Conservation (phyloP, 1,139 yeast species). For the Spathaspora sp. region DNA sequence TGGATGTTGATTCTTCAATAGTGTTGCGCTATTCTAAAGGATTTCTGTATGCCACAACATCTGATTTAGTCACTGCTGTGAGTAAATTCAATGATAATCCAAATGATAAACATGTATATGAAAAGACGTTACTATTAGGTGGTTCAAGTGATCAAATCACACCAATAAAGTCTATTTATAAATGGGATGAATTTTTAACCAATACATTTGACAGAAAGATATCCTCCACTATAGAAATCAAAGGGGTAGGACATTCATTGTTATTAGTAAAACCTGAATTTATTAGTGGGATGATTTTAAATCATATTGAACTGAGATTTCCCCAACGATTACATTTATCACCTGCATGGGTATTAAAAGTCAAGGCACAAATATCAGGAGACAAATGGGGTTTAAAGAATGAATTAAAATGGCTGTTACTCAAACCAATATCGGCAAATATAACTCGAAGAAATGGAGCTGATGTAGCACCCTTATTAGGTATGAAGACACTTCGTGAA, state of each 20-base stretch:
- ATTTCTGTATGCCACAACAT: constrained; percentile 39
- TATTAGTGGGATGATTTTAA: constrained; percentile 60
- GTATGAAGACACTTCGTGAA: constrained; percentile 75
- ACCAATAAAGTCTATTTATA: constrained; percentile 36
- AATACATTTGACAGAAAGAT: constrained; percentile 27
- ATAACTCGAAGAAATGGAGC: constrained; percentile 32
- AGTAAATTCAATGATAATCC: constrained; percentile 35
- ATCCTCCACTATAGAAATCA: constrained; percentile 38
- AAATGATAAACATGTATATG: constrained; percentile 30
- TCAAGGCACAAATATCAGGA: constrained; percentile 61
- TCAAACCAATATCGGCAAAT: constrained; percentile 49
- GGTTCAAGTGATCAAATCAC: constrained; percentile 62
- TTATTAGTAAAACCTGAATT: constrained; percentile 65
- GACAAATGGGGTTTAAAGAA: constrained; percentile 82
- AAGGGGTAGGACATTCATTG: constrained; percentile 65
- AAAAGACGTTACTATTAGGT: constrained; percentile 52
- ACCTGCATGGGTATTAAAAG: constrained; percentile 62
- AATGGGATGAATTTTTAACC: constrained; percentile 26
- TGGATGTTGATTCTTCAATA: constrained; percentile 57
- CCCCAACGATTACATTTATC: constrained; percentile 51
- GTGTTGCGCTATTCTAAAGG: constrained; percentile 56
- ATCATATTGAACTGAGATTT: constrained; percentile 53
- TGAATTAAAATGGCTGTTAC: constrained; percentile 66
- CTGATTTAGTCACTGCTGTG: constrained; percentile 46
- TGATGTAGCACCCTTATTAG: constrained; percentile 53